Percentiles rank a stretch among this genome's conserved stretches.
These are phyloP conservation scores for Stevia rebaudiana DNA, from an alignment of 140 eudicot genomes.

Conservation along the genomic window DNA sequence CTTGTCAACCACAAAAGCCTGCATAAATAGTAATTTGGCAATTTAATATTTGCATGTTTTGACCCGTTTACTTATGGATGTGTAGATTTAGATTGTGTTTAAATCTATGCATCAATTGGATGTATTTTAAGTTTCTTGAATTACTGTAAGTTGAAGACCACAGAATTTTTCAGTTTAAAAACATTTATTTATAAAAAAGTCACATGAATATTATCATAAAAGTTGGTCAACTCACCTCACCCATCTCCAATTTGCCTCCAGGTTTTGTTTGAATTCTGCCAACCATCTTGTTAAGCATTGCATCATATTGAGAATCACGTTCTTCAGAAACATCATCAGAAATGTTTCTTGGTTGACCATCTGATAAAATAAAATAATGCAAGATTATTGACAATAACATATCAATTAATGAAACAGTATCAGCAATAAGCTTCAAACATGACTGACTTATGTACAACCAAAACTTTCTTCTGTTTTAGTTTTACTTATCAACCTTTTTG, in stretches of 20 bases:
- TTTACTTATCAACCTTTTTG: too few species aligned
- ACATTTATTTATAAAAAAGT: background rate
- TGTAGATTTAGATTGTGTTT: background rate
- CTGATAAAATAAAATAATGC: constrained; percentile 25
- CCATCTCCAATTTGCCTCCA: constrained; percentile 93
- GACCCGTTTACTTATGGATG: background rate
- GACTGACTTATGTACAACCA: background rate
- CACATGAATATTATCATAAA: constrained; percentile 5
- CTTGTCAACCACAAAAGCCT: constrained; percentile 72
- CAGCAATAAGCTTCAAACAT: constrained; percentile 8
- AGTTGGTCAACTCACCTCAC: constrained; percentile 70
- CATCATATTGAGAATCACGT: constrained; percentile 68
- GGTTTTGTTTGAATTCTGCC: constrained; percentile 80
- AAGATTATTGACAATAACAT: constrained; percentile 1
- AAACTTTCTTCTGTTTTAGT: too few species aligned
- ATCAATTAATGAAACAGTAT: background rate
- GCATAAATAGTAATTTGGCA: constrained; percentile 6
- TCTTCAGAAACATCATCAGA: constrained; percentile 50
- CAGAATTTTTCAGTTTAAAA: background rate
- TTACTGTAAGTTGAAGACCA: background rate
- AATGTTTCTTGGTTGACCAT: constrained; percentile 31
- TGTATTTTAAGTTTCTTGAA: background rate
- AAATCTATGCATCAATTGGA: background rate
- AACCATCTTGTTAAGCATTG: constrained; percentile 86
- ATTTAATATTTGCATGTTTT: background rate